phyloP scores from a whole-genome alignment of 2,329 filamentous ascomycete species.

The Myotisia sp. region DNA sequence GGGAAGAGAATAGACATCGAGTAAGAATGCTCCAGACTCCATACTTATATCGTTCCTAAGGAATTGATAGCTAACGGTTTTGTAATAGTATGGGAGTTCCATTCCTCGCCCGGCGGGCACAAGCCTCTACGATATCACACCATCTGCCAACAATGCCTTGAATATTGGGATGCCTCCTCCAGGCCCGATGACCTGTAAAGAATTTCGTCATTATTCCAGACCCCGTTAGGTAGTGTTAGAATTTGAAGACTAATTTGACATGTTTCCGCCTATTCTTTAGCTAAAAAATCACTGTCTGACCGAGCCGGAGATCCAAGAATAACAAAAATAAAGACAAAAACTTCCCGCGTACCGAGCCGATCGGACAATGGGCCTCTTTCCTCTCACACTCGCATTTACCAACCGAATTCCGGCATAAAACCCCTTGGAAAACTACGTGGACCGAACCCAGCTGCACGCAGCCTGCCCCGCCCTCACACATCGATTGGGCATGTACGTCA shows the following conservation, averaged over 20 bases:
- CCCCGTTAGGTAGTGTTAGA: too few species aligned
- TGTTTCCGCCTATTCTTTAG: conserved; percentile 12
- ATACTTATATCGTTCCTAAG: too few species aligned
- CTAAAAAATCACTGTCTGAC: conserved; percentile 32
- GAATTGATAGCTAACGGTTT: too few species aligned
- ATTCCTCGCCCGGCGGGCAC: conserved; percentile 21
- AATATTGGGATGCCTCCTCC: background rate
- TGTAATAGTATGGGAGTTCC: conserved; percentile 24
- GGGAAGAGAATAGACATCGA: too few species aligned
- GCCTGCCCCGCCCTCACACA: conserved; percentile 37
- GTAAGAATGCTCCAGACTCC: too few species aligned
- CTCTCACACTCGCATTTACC: background rate
- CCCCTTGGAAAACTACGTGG: conserved; percentile 1
- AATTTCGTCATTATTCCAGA: too few species aligned
- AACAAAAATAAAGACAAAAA: conserved; percentile 23
- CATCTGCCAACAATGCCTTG: conserved; percentile 39
- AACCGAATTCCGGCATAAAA: conserved; percentile 4
- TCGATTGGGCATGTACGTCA: conserved; percentile 17
- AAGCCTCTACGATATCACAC: conserved; percentile 38
- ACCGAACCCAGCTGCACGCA: conserved; percentile 22
- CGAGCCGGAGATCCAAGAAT: conserved; percentile 39
- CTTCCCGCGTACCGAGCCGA: too few species aligned
- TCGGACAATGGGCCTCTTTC: too few species aligned
- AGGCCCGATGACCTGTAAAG: too few species aligned
- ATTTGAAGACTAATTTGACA: conserved; percentile 39